Base-by-base conservation (phyloP, 805 yeast species). In the Candida boleticola region DNA sequence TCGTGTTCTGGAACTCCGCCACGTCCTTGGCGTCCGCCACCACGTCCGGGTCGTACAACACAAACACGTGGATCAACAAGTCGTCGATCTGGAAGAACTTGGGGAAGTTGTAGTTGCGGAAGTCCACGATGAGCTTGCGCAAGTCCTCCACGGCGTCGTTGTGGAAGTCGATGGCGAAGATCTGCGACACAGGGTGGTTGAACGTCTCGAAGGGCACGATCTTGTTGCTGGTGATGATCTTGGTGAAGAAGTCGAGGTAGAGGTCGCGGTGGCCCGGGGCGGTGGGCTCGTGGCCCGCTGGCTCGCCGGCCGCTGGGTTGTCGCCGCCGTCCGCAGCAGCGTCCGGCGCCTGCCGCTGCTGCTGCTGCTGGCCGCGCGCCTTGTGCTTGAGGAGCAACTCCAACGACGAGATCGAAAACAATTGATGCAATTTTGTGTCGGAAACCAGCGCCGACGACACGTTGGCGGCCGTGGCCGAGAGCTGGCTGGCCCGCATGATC, bases 161-260 rank as follows among this genome's bases (percentile, higher is more conserved):
- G 18, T 79, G 57, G 39, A 45, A 71, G 18, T 87, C 77, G 3
- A 89, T 68, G 0, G 83, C 82, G 39, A 89, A 72, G 11, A 92
- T 57, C 32, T 89, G 85, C 2, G 87, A 75, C 1, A 89, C 77
- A 0, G 97, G 97, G 57, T 90, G 97, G 50, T 85, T 82, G 59
- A 89, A 82, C 4, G 89, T 82, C 60, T 92, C 97, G 57, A 86
- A 88, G 1, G 92, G 82, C 2, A 87, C 79, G 6, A 86, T 63
- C 5, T 74, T 73, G 11, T 78, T 73, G 10, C 84, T 71, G 3
- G 88, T 73, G 5, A 85, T 66, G 32, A 85, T 54, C 48, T 79
- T 75, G 23, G 81, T 72, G 49, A 85, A 72, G 48, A 80, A 72
- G 39, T 74, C 76, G 46, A 78, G 64, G 55, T 83, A 87, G 7